phyloP scores from a whole-genome alignment of 2,329 filamentous ascomycete species.

The Penicillium sp. region DNA sequence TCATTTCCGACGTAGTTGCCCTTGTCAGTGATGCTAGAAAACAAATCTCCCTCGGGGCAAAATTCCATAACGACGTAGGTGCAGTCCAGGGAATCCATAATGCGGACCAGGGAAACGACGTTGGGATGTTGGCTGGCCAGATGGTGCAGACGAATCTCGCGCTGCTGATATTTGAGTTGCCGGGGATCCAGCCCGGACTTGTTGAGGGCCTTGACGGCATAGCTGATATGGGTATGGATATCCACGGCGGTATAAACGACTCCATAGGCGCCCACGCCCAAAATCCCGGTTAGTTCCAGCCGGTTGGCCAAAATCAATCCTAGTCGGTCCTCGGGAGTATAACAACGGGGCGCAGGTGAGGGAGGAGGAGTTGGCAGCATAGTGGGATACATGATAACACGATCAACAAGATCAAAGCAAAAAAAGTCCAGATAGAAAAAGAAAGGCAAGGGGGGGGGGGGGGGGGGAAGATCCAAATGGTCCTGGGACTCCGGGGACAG shows the following conservation, averaged over 20 bases:
- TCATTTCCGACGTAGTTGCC: constrained; percentile 92
- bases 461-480: constrained; percentile 6
- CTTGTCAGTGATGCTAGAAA: constrained; percentile 93
- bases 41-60: constrained; percentile 93
- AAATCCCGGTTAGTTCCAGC: constrained; percentile 74
- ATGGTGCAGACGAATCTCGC: constrained; percentile 89
- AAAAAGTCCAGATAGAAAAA: no score
- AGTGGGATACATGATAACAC: constrained; percentile 38
- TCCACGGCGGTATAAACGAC: constrained; percentile 89
- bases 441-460: constrained; percentile 9
- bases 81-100: constrained; percentile 85
- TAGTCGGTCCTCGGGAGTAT: constrained; percentile 75
- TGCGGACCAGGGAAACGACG: constrained; percentile 88
- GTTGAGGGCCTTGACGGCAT: constrained; percentile 95
- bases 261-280: constrained; percentile 92
- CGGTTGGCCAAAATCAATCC: constrained; percentile 76
- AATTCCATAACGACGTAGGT: constrained; percentile 96
- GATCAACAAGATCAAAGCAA: constrained; percentile 18
- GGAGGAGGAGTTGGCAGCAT: constrained; percentile 45
- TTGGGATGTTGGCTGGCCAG: constrained; percentile 82
- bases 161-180: constrained; percentile 82
- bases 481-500: not conserved
- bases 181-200: constrained; percentile 85
- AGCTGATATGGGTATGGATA: constrained; percentile 70
- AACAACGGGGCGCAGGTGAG: constrained; percentile 46